These are phyloP conservation scores for Spathaspora passalidarum DNA, from an alignment of 805 yeast genomes.

Conservation along the genomic window DNA sequence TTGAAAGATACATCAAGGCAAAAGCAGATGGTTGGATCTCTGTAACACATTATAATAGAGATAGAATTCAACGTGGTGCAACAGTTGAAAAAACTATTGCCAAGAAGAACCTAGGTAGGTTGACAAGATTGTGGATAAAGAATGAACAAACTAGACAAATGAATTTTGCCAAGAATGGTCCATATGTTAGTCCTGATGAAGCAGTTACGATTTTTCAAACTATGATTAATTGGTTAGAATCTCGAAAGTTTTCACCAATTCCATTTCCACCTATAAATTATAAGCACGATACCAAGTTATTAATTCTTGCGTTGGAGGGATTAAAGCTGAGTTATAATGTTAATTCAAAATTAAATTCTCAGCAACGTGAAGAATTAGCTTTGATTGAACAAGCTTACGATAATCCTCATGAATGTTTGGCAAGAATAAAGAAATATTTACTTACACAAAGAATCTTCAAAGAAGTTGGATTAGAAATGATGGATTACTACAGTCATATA, in stretches of 20 bases:
- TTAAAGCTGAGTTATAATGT: constrained; percentile 71
- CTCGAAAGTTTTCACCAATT: constrained; percentile 77
- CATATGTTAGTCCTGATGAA: constrained; percentile 79
- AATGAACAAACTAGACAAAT: constrained; percentile 88
- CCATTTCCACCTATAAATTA: constrained; percentile 92
- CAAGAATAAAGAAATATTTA: constrained; percentile 76
- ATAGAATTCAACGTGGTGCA: constrained; percentile 82
- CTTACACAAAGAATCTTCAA: constrained; percentile 90
- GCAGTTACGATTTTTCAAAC: constrained; percentile 85
- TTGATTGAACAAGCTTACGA: constrained; percentile 95
- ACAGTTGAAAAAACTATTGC: constrained; percentile 94
- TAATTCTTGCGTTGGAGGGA: constrained; percentile 85
- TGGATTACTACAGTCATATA: constrained; percentile 82
- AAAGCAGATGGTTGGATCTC: constrained; percentile 97
- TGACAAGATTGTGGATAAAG: constrained; percentile 89
- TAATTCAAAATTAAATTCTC: constrained; percentile 73
- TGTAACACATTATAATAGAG: constrained; percentile 89
- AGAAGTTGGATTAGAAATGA: constrained; percentile 83
- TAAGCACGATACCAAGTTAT: constrained; percentile 87
- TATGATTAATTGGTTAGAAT: constrained; percentile 89
- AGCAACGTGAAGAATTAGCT: constrained; percentile 90
- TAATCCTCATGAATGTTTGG: constrained; percentile 90
- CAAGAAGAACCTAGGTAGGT: constrained; percentile 86
- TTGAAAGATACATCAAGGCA: constrained; percentile 85
- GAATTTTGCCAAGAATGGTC: constrained; percentile 78